Evolutionary conservation across 1,139 yeast genomes (phyloP).

Genomic region (Suhomyces choctaworum): DNA sequence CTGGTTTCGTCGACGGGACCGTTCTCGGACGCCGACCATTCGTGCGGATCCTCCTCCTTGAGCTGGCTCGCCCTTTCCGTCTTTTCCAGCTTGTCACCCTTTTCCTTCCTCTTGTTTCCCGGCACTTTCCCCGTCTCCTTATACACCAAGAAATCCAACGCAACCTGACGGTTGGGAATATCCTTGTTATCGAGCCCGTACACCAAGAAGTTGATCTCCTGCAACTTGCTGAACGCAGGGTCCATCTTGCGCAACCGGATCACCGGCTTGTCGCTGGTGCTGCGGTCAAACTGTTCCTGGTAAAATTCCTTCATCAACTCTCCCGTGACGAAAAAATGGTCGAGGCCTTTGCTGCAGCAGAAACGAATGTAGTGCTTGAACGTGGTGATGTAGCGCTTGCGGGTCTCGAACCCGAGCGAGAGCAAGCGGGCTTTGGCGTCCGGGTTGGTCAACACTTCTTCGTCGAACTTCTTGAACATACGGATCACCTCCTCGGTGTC

Average conservation of each 20-base stretch:
- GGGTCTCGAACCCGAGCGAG: constrained; percentile 19
- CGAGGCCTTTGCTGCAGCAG: constrained; percentile 17
- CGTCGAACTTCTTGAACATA: constrained; percentile 22
- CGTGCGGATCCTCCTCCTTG: not conserved
- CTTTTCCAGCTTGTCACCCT: not conserved
- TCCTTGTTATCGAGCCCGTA: constrained; percentile 18
- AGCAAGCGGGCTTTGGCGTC: constrained; percentile 20
- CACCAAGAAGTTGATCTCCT: constrained; percentile 21
- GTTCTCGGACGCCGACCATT: not conserved
- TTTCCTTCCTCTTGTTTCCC: constrained; percentile 1
- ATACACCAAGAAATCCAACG: constrained; percentile 18
- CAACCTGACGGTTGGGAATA: constrained; percentile 19
- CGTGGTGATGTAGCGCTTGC: constrained; percentile 21
- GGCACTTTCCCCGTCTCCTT: constrained; percentile 16
- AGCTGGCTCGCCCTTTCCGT: not conserved
- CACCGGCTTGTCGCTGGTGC: constrained; percentile 19
- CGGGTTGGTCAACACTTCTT: constrained; percentile 20
- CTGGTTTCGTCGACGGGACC: constrained; percentile 3
- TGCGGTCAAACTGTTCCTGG: constrained; percentile 17
- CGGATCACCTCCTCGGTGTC: constrained; percentile 20
- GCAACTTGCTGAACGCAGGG: constrained; percentile 21
- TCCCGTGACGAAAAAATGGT: constrained; percentile 19
- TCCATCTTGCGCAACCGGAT: constrained; percentile 21
- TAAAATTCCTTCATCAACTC: constrained; percentile 21
- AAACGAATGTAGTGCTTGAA: constrained; percentile 21